phyloP scores from a whole-genome alignment of 179 eudicot genomes.

The Beta lomatogona region DNA sequence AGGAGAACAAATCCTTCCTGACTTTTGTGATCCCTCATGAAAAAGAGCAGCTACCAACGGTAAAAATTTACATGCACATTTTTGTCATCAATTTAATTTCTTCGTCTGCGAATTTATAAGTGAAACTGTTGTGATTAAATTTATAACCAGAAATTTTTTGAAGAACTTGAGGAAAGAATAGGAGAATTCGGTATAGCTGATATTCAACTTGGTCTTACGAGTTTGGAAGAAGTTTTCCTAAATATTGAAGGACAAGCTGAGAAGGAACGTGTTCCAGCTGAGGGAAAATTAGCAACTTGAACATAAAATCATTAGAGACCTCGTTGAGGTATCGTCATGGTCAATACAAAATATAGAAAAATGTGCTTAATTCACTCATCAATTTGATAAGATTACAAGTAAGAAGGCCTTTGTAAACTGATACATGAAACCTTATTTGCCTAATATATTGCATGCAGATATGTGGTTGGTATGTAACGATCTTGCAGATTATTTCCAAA shows the following conservation, averaged over 20 bases:
- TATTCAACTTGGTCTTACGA: conserved; percentile 86
- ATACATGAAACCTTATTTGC: too few relatives aligned
- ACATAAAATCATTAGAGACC: conserved; percentile 58
- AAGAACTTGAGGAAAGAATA: conserved; percentile 77
- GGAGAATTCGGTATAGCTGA: conserved; percentile 73
- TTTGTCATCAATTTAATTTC: too few relatives aligned
- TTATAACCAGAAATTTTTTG: conserved; percentile 61
- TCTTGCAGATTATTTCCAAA: too few relatives aligned
- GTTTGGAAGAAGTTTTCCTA: conserved; percentile 90
- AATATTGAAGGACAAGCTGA: conserved; percentile 85
- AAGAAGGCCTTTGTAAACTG: too few relatives aligned
- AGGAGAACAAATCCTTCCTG: conserved; percentile 77
- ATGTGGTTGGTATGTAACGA: conserved; percentile 46
- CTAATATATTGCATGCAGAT: conserved; percentile 32
- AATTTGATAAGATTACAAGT: not conserved
- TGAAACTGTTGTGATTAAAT: not conserved
- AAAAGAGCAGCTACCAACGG: conserved; percentile 69
- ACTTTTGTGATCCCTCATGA: conserved; percentile 81
- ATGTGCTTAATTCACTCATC: not conserved
- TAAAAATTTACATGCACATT: conserved; percentile 28
- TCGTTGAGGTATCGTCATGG: conserved; percentile 56
- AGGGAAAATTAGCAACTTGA: conserved; percentile 65
- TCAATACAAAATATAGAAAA: not conserved
- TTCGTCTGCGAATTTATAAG: too few relatives aligned
- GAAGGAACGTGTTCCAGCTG: conserved; percentile 80